phyloP scores from a whole-genome alignment of 805 yeast genomes.

The Brettanomyces anomalus region DNA sequence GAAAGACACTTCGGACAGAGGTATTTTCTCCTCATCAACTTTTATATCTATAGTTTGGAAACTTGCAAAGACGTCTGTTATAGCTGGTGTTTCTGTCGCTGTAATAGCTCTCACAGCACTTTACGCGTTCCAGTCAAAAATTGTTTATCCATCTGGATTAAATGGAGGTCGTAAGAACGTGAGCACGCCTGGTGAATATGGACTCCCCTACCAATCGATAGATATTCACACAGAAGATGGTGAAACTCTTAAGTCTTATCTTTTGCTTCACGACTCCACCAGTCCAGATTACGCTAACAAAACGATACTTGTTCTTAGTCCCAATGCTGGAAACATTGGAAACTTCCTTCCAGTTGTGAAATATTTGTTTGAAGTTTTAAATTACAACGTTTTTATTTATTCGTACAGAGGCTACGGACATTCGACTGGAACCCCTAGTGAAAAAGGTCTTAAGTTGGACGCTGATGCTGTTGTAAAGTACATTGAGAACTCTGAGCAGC shows the following conservation, averaged over 20 bases:
- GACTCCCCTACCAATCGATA: slow-evolving; percentile 55
- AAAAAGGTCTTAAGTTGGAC: slow-evolving; percentile 72
- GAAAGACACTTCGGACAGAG: no score
- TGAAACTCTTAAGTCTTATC: slow-evolving; percentile 54
- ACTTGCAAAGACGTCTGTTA: slow-evolving; percentile 22
- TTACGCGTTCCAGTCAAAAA: slow-evolving; percentile 19
- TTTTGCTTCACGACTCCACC: slow-evolving; percentile 41
- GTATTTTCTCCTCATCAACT: no score
- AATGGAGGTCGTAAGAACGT: slow-evolving; percentile 67
- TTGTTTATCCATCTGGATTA: slow-evolving; percentile 79
- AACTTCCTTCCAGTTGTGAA: slow-evolving; percentile 76
- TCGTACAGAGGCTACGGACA: slow-evolving; percentile 90
- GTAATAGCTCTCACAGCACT: slow-evolving; percentile 10
- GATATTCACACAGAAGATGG: slow-evolving; percentile 62
- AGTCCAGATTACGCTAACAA: slow-evolving; percentile 38
- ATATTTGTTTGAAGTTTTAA: slow-evolving; percentile 50
- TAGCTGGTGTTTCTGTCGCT: slow-evolving; percentile 7
- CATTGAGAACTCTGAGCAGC: slow-evolving; percentile 43
- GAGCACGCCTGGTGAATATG: slow-evolving; percentile 68
- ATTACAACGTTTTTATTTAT: slow-evolving; percentile 72
- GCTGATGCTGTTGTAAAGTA: slow-evolving; percentile 64
- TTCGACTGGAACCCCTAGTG: slow-evolving; percentile 69
- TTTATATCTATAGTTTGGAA: no score
- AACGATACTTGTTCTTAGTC: slow-evolving; percentile 66
- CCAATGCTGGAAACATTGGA: slow-evolving; percentile 96